Base-by-base conservation (phyloP, 2,329 filamentous ascomycete genomes). In the Lithohypha guttulata region DNA sequence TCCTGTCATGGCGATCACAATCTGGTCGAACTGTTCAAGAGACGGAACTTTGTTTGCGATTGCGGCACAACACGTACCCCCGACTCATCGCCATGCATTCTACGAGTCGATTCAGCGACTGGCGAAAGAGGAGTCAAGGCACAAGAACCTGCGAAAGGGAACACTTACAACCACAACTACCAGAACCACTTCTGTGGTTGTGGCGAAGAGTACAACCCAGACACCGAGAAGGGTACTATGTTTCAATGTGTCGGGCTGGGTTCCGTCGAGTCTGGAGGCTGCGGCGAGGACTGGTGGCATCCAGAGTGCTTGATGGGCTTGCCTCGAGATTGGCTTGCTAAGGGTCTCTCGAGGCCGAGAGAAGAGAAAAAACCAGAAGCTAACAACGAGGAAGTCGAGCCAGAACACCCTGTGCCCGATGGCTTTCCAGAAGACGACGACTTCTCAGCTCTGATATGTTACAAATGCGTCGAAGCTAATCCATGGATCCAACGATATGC, bases 271-370 rank as follows among this genome's bases (percentile, higher is more conserved):
- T 79, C 80, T 1, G 87, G 87, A 11, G 89, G 87, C 3, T 96
- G 89, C 60, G 89, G 89, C 9, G 89, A 96, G 63, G 89, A 96
- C 56, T 96, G 89, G 89, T 96, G 85, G 71, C 89, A 96, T 63
- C 85, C 89, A 0, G 86, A 91, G 46, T 96, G 89, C 56, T 65
- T 96, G 6, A 76, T 94, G 34, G 87, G 87, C 4, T 64, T 93
- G 50, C 77, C 80, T 1, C 74, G 84, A 8, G 72, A 77, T 43
- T 87, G 82, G 77, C 77, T 69, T 47, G 77, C 80, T 54, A 69
- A 59, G 31, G 26, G 34, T 20, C 23, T 37, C 4, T 52, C 47
- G 10, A 43, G 41, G 53, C 15, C 49, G 11, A 60, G 59, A 30
- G 52, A 57, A 39, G 53, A 65, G 60, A 42, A 42, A 23, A 47